Conservation (phyloP, 2,329 filamentous ascomycete genomes). For the Epichloe sp. region DNA sequence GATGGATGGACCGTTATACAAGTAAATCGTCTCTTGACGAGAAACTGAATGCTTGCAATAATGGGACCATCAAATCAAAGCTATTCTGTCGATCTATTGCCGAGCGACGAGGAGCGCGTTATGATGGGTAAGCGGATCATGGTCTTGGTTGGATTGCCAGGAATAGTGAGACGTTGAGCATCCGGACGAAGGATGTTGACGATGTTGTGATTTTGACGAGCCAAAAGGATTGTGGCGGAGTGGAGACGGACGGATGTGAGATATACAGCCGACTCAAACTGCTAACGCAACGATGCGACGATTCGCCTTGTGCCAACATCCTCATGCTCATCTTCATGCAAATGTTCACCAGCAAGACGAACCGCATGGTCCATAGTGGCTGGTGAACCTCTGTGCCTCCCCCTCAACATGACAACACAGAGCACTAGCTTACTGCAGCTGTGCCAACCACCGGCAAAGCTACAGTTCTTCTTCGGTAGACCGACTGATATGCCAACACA, state of each 20-base stretch:
- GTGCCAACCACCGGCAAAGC: constrained; percentile 41
- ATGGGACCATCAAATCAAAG: too few relatives aligned
- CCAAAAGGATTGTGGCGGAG: constrained; percentile 20
- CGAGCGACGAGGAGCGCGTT: constrained; percentile 16
- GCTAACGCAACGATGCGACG: background rate
- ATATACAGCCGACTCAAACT: constrained; percentile 12
- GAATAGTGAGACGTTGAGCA: constrained; percentile 14
- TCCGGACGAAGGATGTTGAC: constrained; percentile 21
- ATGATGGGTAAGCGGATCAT: constrained; percentile 27
- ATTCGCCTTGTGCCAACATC: background rate
- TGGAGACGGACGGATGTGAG: constrained; percentile 15
- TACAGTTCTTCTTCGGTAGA: constrained; percentile 38
- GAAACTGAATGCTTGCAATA: too few relatives aligned
- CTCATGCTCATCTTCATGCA: constrained; percentile 19
- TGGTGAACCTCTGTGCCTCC: constrained; percentile 40
- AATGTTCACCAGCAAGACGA: constrained; percentile 24
- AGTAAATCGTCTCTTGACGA: too few relatives aligned
- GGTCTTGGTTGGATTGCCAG: constrained; percentile 24
- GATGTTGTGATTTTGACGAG: constrained; percentile 23
- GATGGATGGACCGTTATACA: too few relatives aligned
- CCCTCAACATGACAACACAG: constrained; percentile 42
- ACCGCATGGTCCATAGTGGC: constrained; percentile 39
- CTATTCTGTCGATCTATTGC: too few relatives aligned
- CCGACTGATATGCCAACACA: constrained; percentile 49
- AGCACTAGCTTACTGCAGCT: constrained; percentile 44